phyloP scores from a whole-genome alignment of 1,284 basidiomycete genomes.

The Malassezia japonica region DNA sequence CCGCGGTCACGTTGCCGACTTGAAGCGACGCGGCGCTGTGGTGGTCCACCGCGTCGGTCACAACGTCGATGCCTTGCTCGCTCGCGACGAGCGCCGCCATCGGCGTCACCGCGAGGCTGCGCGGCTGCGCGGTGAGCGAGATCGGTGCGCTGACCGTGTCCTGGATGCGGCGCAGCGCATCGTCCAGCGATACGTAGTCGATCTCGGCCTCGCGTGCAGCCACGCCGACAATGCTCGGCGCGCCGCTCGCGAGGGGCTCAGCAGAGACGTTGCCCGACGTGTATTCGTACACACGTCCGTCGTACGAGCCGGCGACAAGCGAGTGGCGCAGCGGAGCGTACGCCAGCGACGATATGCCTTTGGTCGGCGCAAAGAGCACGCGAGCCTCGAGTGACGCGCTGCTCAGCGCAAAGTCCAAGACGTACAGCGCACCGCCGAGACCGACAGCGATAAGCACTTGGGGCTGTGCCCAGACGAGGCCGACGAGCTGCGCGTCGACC shows the following conservation, averaged over 20 bases:
- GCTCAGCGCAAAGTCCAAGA: slow-evolving; percentile 48
- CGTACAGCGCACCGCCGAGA: slow-evolving; percentile 69
- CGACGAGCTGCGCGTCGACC: slow-evolving; percentile 63
- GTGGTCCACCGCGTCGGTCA: slow-evolving; percentile 16
- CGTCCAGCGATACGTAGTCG: slow-evolving; percentile 8
- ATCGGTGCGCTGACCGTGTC: background rate
- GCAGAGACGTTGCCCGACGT: background rate
- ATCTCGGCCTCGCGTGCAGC: background rate
- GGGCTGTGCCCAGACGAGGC: slow-evolving; percentile 64
- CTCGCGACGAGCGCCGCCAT: slow-evolving; percentile 58
- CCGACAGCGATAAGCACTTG: slow-evolving; percentile 70
- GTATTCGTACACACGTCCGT: slow-evolving; percentile 16
- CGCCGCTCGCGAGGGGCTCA: background rate
- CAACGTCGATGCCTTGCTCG: slow-evolving; percentile 60
- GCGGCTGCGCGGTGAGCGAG: slow-evolving; percentile 59
- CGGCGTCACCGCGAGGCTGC: slow-evolving; percentile 34
- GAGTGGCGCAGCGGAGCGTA: background rate
- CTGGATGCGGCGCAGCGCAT: slow-evolving; percentile 1
- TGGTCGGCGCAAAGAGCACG: background rate
- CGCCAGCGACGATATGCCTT: background rate
- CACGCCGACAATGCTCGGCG: slow-evolving; percentile 5
- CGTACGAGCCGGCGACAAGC: slow-evolving; percentile 3
- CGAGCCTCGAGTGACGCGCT: background rate
- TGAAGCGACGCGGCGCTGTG: background rate
- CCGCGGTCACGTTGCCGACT: slow-evolving; percentile 5